Evolutionary conservation across 2,329 filamentous ascomycete genomes (phyloP), one percentile per base, ranked within the genome.

Genomic region (Aspergillus calidoustus): DNA sequence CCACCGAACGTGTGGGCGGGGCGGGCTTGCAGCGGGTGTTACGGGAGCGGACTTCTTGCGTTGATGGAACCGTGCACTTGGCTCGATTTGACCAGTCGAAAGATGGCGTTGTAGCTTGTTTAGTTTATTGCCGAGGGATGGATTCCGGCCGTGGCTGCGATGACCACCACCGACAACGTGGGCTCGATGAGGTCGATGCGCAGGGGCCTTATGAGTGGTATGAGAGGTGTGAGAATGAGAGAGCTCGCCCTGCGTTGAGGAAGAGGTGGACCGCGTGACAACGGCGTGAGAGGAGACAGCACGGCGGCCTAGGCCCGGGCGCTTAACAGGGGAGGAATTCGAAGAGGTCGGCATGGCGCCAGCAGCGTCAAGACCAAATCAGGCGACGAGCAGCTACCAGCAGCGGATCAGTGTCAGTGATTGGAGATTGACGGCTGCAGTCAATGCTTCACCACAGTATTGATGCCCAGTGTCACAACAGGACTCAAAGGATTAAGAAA

Each of bases 41-140:
- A 72, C 73, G 34, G 78, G 78, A 46, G 78, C 78, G 6, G 80
- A 82, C 65, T 79, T 81, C 69, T 81, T 81, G 63, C 79, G 76
- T 54, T 80, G 76, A 68, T 82, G 80, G 41, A 80, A 28, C 55
- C 55, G 55, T 30, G 38, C 69, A 69, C 51, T 47, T 3, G 48
- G 48, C 1, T 15, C 22, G 74, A 65, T 73, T 68, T 50, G 71
- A 61, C 51, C 71, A 68, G 51, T 71, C 66, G 57, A 79, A 67
- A 59, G 34, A 52, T 66, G 63, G 52, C 75, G 73, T 56, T 79
- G 77, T 41, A 80, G 63, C 66, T 80, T 81, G 65, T 75, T 77
- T 51, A 81, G 66, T 53, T 78, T 79, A 68, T 80, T 81, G 30
- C 76, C 74, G 59, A 76, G 71, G 7, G 79, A 81, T 13, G 55